phyloP scores from a whole-genome alignment of 2,329 filamentous ascomycete genomes.

The Arthrobotrys sinensis region DNA sequence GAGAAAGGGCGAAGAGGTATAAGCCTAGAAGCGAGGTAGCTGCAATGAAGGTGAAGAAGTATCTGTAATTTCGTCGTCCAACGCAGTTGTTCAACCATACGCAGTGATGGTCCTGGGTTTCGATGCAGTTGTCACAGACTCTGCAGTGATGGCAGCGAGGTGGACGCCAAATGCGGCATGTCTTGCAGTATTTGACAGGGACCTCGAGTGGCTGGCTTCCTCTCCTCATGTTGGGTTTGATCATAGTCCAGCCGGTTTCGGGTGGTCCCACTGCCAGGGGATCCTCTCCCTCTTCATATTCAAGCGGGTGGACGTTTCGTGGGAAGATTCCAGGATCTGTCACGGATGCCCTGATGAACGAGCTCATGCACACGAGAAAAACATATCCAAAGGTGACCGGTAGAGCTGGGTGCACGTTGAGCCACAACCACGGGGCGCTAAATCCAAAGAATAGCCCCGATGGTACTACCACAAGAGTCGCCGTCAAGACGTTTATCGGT shows the following conservation, averaged over 20 bases:
- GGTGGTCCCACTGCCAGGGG: conserved; percentile 85
- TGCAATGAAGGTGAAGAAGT: conserved; percentile 93
- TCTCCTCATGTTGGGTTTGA: conserved; percentile 81
- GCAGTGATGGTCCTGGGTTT: conserved; percentile 97
- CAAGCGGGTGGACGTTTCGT: conserved; percentile 81
- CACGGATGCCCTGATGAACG: conserved; percentile 91
- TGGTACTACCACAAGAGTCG: conserved; percentile 83
- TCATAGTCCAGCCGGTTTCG: conserved; percentile 93
- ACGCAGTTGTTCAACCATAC: conserved; percentile 99
- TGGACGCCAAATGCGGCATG: conserved; percentile 96
- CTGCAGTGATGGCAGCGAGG: conserved; percentile 96
- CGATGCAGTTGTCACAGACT: conserved; percentile 95
- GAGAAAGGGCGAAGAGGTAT: conserved; percentile 81
- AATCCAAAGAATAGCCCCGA: conserved; percentile 82
- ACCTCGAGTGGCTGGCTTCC: conserved; percentile 93
- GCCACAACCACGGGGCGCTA: conserved; percentile 85
- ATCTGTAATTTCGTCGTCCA: conserved; percentile 95
- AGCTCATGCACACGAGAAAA: conserved; percentile 91
- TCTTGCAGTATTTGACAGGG: conserved; percentile 97
- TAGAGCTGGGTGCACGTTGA: conserved; percentile 86
- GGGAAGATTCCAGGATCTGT: conserved; percentile 95
- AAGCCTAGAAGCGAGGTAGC: conserved; percentile 82
- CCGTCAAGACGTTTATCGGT: conserved; percentile 91
- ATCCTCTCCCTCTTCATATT: conserved; percentile 79
- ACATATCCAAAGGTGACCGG: conserved; percentile 92